Percentiles rank a stretch among this genome's conserved stretches.
phyloP scores from a whole-genome alignment of 495 filamentous ascomycete species.

The Friedmanniomyces simplex region DNA sequence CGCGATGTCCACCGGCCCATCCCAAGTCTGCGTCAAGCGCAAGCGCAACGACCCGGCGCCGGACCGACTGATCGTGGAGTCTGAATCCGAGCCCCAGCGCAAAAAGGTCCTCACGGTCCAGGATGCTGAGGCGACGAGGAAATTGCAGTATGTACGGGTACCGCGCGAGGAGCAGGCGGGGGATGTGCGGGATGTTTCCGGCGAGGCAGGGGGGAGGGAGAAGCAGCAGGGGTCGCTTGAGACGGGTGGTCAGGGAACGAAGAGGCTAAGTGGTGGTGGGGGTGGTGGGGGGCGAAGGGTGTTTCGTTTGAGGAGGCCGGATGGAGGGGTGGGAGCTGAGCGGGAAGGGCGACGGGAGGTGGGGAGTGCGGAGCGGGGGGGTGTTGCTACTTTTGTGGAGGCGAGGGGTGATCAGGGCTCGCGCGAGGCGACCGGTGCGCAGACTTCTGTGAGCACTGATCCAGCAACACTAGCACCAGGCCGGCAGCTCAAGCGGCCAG shows the following conservation, averaged over 20 bases:
- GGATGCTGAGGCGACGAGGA: not conserved
- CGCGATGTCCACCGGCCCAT: not conserved
- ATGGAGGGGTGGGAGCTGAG: not conserved
- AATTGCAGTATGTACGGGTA: not conserved
- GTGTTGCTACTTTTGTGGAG: constrained; percentile 1
- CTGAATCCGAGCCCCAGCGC: not conserved
- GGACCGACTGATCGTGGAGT: constrained; percentile 4
- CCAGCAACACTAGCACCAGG: not conserved
- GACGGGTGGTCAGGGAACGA: not conserved
- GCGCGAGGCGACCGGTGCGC: not conserved
- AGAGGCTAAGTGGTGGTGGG: not conserved
- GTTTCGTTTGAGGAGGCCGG: not conserved
- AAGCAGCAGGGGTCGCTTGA: not conserved
- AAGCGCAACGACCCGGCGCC: constrained; percentile 9
- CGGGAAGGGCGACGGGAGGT: not conserved
- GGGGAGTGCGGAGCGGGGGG: not conserved
- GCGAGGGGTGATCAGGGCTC: not conserved
- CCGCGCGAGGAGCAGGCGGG: not conserved
- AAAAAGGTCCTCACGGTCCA: not conserved
- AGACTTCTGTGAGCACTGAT: not conserved
- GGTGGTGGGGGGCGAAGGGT: not conserved
- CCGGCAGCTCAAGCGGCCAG: constrained; percentile 7
- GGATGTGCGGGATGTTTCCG: not conserved
- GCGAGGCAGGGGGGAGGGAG: not conserved
- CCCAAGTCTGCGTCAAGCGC: constrained; percentile 10